These are phyloP conservation scores for Mrakiaceae sp. DNA, from an alignment of 1,284 basidiomycete genomes.

Conservation along the genomic window DNA sequence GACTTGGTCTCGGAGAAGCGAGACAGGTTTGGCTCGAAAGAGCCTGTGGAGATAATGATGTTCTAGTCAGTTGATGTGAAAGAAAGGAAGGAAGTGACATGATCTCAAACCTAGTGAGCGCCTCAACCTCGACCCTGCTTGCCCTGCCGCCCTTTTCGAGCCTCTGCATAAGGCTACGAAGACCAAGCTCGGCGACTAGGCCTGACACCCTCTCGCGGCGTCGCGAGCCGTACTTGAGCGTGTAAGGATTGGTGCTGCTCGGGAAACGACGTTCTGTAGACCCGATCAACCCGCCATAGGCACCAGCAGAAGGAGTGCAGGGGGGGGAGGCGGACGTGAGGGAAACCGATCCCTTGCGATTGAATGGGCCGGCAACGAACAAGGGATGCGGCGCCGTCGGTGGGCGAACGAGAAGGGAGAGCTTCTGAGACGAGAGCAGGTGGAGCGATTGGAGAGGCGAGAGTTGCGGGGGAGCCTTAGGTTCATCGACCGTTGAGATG, in stretches of 20 bases:
- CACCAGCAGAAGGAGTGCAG: too few relatives aligned
- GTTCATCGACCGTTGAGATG: too few relatives aligned
- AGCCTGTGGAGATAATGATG: neutral
- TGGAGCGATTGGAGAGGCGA: conserved; percentile 12
- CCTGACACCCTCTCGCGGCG: neutral
- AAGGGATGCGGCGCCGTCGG: conserved; percentile 4
- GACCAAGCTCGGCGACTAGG: conserved; percentile 1
- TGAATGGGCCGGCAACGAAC: neutral
- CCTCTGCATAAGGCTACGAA: conserved; percentile 9
- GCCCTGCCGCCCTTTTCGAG: conserved; percentile 5
- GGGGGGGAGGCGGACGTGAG: too few relatives aligned
- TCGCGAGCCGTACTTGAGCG: too few relatives aligned
- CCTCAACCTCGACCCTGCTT: conserved; percentile 4
- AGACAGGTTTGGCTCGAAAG: conserved; percentile 5
- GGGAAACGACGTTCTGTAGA: too few relatives aligned
- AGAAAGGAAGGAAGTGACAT: too few relatives aligned
- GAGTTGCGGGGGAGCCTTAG: neutral
- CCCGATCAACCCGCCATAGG: too few relatives aligned
- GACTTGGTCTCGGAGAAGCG: neutral
- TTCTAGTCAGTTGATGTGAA: too few relatives aligned
- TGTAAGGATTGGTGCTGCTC: too few relatives aligned
- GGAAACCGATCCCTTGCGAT: too few relatives aligned
- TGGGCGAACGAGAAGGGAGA: conserved; percentile 6
- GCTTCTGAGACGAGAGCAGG: conserved; percentile 11
- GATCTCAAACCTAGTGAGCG: neutral